phyloP scores from a whole-genome alignment of 2,329 filamentous ascomycete genomes.

The Pyricularia grisea region DNA sequence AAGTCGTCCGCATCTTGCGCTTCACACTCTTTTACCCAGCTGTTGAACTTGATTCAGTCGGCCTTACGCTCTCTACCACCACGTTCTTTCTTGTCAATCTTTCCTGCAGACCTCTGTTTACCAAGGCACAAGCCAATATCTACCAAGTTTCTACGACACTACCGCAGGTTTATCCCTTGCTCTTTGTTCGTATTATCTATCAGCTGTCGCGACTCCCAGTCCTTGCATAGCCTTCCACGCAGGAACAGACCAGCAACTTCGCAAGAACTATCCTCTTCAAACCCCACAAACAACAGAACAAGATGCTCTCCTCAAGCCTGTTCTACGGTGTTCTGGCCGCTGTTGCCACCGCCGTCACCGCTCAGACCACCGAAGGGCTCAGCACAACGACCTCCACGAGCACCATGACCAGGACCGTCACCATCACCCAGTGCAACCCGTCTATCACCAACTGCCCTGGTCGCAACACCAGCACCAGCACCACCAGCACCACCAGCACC shows the following conservation, averaged over 20 bases:
- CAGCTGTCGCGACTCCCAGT: background rate
- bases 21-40: slow-evolving; percentile 4
- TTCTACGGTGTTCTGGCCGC: slow-evolving; percentile 27
- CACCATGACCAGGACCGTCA: slow-evolving; percentile 33
- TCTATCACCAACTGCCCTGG: slow-evolving; percentile 32
- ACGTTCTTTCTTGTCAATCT: background rate
- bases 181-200: background rate
- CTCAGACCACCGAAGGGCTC: slow-evolving; percentile 13
- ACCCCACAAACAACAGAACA: slow-evolving; percentile 14
- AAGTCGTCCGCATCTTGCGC: slow-evolving; percentile 5
- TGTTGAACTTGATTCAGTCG: slow-evolving; percentile 2
- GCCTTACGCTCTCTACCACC: slow-evolving; percentile 4
- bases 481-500: slow-evolving; percentile 14
- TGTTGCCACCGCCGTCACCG: slow-evolving; percentile 26
- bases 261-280: slow-evolving; percentile 3
- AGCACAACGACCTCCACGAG: slow-evolving; percentile 34
- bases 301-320: slow-evolving; percentile 36
- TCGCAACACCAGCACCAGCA: slow-evolving; percentile 17
- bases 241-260: slow-evolving; percentile 2
- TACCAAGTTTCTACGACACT: background rate
- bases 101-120: slow-evolving; percentile 1
- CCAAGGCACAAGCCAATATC: background rate
- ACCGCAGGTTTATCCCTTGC: background rate
- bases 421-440: slow-evolving; percentile 38
- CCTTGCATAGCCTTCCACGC: background rate